phyloP scores from a whole-genome alignment of 805 yeast species.

The Candida peoriensis region DNA sequence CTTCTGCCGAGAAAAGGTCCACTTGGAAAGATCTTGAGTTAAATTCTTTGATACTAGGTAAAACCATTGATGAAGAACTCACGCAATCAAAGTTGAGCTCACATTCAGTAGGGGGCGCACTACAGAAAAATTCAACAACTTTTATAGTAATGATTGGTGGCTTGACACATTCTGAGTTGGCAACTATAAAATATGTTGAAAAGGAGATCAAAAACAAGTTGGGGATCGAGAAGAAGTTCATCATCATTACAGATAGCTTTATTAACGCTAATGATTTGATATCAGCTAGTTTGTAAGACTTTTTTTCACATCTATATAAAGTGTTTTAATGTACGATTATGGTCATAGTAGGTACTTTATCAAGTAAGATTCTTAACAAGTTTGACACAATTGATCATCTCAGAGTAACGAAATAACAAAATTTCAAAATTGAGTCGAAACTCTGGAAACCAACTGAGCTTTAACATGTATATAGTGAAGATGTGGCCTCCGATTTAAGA shows the following conservation, averaged over 20 bases:
- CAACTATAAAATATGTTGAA: slow-evolving; percentile 63
- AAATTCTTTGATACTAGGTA: slow-evolving; percentile 30
- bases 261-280: slow-evolving; percentile 38
- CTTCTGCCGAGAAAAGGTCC: slow-evolving; percentile 26
- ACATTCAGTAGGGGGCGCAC: slow-evolving; percentile 14
- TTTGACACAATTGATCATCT: too few species aligned
- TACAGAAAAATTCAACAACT: slow-evolving; percentile 21
- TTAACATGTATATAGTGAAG: too few species aligned
- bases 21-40: slow-evolving; percentile 37
- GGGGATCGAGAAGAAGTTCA: slow-evolving; percentile 32
- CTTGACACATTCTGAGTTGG: slow-evolving; percentile 75
- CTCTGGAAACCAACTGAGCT: too few species aligned
- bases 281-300: slow-evolving; percentile 9
- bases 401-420: too few species aligned
- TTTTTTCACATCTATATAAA: neutral
- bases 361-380: too few species aligned
- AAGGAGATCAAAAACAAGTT: slow-evolving; percentile 30
- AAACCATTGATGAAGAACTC: slow-evolving; percentile 25
- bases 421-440: too few species aligned
- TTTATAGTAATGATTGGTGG: slow-evolving; percentile 76
- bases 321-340: neutral
- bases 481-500: too few species aligned
- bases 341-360: too few species aligned
- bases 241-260: slow-evolving; percentile 44
- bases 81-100: slow-evolving; percentile 10